These are phyloP conservation scores for Apostasia shenzhenica DNA, from an alignment of 106 monocot genomes.

Conservation along the genomic window DNA sequence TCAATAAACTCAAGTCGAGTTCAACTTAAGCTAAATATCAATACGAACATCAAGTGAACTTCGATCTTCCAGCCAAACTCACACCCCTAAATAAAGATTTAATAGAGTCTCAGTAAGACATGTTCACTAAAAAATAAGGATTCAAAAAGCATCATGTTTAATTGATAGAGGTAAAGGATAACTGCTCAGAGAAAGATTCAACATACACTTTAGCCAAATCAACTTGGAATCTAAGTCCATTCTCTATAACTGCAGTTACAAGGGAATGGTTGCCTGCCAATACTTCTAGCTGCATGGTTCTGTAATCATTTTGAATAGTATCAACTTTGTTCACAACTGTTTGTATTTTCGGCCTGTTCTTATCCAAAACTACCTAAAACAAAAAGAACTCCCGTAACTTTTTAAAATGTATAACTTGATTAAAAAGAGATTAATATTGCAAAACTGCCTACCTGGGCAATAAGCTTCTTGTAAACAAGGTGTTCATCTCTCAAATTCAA, in stretches of 20 bases:
- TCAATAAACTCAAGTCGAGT: too few relatives aligned
- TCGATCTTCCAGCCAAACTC: too few relatives aligned
- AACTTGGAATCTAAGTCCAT: slow-evolving; percentile 77
- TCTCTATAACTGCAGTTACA: slow-evolving; percentile 78
- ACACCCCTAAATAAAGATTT: too few relatives aligned
- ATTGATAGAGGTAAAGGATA: neutral
- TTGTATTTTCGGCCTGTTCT: slow-evolving; percentile 86
- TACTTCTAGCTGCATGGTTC: slow-evolving; percentile 95
- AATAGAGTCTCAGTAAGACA: too few relatives aligned
- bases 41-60: too few relatives aligned
- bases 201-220: slow-evolving; percentile 78
- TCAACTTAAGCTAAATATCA: too few relatives aligned
- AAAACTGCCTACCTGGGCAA: slow-evolving; percentile 63
- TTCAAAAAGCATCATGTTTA: neutral
- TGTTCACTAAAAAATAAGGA: too few relatives aligned
- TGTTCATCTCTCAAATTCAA: slow-evolving; percentile 91
- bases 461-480: slow-evolving; percentile 72
- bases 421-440: neutral
- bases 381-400: neutral
- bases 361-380: slow-evolving; percentile 86
- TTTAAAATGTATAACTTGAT: neutral
- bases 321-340: slow-evolving; percentile 96
- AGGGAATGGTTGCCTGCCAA: slow-evolving; percentile 93
- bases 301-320: slow-evolving; percentile 82
- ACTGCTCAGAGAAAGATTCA: slow-evolving; percentile 2